Base-by-base conservation (phyloP, 306 rosid genomes). In the Ochetophila trinervis region DNA sequence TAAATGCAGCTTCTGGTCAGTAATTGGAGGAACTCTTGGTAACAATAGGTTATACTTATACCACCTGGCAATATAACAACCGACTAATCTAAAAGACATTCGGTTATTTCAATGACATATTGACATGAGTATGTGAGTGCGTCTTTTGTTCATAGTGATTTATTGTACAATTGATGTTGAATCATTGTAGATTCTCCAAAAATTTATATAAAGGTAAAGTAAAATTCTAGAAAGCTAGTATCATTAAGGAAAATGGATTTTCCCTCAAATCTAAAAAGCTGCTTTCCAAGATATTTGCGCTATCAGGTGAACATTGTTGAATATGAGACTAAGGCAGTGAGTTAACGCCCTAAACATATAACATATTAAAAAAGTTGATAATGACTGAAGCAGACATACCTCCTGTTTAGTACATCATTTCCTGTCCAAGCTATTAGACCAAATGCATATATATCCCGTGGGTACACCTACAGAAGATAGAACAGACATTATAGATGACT, bases 361-460 rank as follows among this genome's bases (percentile, higher is more conserved):
- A 47, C 18, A 22, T 35, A 58, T 48, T 60, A 54, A 64, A 37
- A 48, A 79, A 53, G 37, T 63, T 24, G 19, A 65, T 52, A 57
- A 30, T 53, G 6, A 49, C 22, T 47, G 58, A 47, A 70, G 70
- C 62, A 32, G 52, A 34, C 70, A 47, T 76, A 93, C 99, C 97
- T 86, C 80, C 99, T 84, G 62, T 93, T 89, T 57, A 93, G 56
- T 35, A 87, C 99, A 75, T 93, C 99, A 68, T 93, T 90, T 75
- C 97, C 97, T 0, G 99, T 93, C 96, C 97, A 93, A 44, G 93
- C 87, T 62, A 89, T 45, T 32, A 93, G 84, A 53, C 91, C 97
- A 64, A 86, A 93, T 36, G 96, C 99, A 81, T 85, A 83, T 69
- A 90, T 90, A 42, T 90, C 94, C 60, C 85, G 79, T 2, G 98